Evolutionary conservation across 2,329 filamentous ascomycete species (phyloP).

Genomic region (Cercospora sojina): DNA sequence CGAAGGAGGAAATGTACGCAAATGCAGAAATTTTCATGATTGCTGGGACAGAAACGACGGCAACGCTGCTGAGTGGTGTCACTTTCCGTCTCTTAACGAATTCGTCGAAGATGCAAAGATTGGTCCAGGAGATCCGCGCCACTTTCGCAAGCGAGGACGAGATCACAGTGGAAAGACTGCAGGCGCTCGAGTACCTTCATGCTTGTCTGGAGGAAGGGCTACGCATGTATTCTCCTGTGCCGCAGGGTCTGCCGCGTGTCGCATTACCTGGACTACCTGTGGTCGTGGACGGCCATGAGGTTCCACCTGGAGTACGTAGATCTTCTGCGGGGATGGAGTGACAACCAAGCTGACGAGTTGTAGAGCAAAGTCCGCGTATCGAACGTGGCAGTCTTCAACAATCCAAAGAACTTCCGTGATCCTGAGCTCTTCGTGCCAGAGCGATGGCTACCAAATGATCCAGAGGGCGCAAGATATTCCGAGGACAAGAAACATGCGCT

Average conservation of each 20-base stretch:
- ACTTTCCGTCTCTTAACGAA: conserved; percentile 71
- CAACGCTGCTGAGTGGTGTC: conserved; percentile 66
- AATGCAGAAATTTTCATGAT: conserved; percentile 46
- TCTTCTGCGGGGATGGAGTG: background rate
- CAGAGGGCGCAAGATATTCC: conserved; percentile 24
- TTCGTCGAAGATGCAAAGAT: conserved; percentile 52
- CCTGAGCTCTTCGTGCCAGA: conserved; percentile 38
- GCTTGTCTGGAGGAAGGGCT: conserved; percentile 50
- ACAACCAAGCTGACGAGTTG: background rate
- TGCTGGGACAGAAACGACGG: conserved; percentile 76
- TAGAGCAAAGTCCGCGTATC: conserved; percentile 18
- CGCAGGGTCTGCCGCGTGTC: conserved; percentile 39
- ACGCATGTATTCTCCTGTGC: conserved; percentile 49
- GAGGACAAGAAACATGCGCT: conserved; percentile 32
- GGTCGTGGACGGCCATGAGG: conserved; percentile 27
- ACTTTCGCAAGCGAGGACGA: conserved; percentile 37
- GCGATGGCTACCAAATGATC: conserved; percentile 39
- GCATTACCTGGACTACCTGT: conserved; percentile 21
- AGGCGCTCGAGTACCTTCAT: conserved; percentile 44
- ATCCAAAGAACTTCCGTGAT: conserved; percentile 33
- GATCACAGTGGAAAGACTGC: conserved; percentile 36
- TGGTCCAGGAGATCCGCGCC: conserved; percentile 57
- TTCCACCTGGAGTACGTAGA: conserved; percentile 25
- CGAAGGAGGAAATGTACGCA: conserved; percentile 35
- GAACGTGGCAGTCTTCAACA: conserved; percentile 31